These are phyloP conservation scores for Monilinia vaccinii-corymbosi DNA, from an alignment of 2,329 filamentous ascomycete genomes.

Conservation along the genomic window DNA sequence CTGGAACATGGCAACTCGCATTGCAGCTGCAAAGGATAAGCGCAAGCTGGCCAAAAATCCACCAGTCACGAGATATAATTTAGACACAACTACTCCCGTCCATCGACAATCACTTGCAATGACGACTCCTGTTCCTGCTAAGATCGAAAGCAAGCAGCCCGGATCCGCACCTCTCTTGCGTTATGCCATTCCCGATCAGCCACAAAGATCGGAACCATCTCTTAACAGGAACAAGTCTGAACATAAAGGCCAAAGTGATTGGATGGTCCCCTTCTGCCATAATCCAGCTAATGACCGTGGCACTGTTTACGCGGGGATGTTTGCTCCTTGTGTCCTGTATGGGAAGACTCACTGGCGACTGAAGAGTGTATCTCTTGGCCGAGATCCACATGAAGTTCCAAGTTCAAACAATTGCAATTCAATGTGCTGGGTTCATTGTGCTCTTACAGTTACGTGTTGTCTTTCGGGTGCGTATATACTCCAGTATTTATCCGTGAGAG, in stretches of 20 bases:
- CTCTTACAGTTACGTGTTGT: constrained; percentile 9
- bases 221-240: constrained; percentile 4
- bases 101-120: constrained; percentile 7
- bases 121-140: not conserved
- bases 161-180: not conserved
- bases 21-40: not conserved
- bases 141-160: not conserved
- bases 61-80: not conserved
- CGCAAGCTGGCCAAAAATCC: constrained; percentile 1
- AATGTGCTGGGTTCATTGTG: constrained; percentile 31
- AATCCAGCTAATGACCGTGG: constrained; percentile 25
- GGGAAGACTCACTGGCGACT: constrained; percentile 36
- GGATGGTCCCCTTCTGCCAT: constrained; percentile 33
- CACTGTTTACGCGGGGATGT: constrained; percentile 23
- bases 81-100: constrained; percentile 1
- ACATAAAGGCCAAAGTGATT: constrained; percentile 16
- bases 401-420: constrained; percentile 30
- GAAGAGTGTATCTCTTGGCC: constrained; percentile 29
- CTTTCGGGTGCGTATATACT: not conserved
- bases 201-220: not conserved
- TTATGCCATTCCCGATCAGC: constrained; percentile 1
- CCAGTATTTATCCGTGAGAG: too few species aligned
- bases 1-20: not conserved
- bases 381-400: constrained; percentile 33
- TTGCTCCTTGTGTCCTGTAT: constrained; percentile 35